phyloP scores from a whole-genome alignment of 495 filamentous ascomycete species.

The Umbilicaria muhlenbergii region DNA sequence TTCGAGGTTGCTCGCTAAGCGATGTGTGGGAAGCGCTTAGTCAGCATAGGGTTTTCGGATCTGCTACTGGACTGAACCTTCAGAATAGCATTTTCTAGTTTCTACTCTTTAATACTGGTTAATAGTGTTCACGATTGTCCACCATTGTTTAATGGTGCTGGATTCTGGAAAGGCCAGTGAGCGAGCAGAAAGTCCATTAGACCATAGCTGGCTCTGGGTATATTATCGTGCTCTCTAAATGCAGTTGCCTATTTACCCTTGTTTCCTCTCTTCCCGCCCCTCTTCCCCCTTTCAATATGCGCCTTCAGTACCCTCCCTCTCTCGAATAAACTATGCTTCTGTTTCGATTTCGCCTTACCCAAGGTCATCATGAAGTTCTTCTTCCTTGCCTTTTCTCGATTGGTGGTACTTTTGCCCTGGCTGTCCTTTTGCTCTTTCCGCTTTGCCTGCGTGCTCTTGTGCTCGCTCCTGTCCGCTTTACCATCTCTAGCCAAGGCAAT shows the following conservation, averaged over 20 bases:
- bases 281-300: conserved; percentile 71
- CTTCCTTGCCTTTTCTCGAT: conserved; percentile 88
- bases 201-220: no score
- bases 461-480: conserved; percentile 53
- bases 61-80: no score
- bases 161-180: no score
- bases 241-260: conserved; percentile 9
- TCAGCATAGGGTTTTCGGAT: no score
- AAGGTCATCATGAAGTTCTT: conserved; percentile 99
- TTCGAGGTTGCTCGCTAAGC: no score
- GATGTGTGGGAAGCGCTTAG: no score
- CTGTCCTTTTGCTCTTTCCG: conserved; percentile 70
- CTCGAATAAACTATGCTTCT: conserved; percentile 80
- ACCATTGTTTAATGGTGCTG: no score
- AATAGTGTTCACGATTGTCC: no score
- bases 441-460: conserved; percentile 67
- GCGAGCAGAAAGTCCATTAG: no score
- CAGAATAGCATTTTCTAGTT: no score
- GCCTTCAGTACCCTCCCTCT: conserved; percentile 61
- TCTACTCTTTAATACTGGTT: no score
- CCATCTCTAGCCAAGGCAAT: conserved; percentile 64
- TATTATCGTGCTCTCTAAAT: no score
- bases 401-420: conserved; percentile 88
- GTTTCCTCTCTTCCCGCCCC: conserved; percentile 71
- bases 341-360: conserved; percentile 82